A percentile compares a stretch with the other conserved stretches of the same genome.
Evolutionary conservation across 306 rosid genomes (phyloP).

Genomic region (Glycine tomentella): DNA sequence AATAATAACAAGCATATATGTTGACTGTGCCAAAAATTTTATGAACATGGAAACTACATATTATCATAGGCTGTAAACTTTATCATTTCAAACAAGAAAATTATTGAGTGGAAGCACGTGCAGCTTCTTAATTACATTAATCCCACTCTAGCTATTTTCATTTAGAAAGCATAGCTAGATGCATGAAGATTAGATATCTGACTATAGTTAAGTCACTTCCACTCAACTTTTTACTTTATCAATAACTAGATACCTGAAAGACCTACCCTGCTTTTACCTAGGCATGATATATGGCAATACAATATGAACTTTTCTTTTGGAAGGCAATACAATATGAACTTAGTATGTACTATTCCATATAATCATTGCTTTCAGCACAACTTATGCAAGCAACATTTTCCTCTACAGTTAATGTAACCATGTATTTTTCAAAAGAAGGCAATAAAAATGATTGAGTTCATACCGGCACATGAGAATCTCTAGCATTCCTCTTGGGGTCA

Average conservation of each 20-base stretch:
- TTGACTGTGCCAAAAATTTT: background rate
- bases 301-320: too few relatives aligned
- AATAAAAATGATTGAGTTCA: background rate
- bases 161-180: background rate
- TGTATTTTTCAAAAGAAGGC: background rate
- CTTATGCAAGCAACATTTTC: background rate
- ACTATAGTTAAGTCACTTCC: background rate
- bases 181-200: background rate
- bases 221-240: conserved; percentile 21
- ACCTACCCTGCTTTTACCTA: background rate
- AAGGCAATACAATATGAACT: too few relatives aligned
- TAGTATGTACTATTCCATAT: background rate
- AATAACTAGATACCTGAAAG: background rate
- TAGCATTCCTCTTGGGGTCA: conserved; percentile 78
- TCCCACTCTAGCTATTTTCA: conserved; percentile 9
- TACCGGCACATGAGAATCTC: conserved; percentile 88
- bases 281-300: too few relatives aligned
- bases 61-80: background rate
- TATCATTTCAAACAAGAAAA: background rate
- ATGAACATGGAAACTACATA: background rate
- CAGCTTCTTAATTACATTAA: background rate
- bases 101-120: background rate
- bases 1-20: conserved; percentile 1
- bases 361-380: background rate
- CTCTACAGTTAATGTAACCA: background rate